Evolutionary conservation across 371 early-diverging fungal species (phyloP).

Genomic region (Batkoa obscura): DNA sequence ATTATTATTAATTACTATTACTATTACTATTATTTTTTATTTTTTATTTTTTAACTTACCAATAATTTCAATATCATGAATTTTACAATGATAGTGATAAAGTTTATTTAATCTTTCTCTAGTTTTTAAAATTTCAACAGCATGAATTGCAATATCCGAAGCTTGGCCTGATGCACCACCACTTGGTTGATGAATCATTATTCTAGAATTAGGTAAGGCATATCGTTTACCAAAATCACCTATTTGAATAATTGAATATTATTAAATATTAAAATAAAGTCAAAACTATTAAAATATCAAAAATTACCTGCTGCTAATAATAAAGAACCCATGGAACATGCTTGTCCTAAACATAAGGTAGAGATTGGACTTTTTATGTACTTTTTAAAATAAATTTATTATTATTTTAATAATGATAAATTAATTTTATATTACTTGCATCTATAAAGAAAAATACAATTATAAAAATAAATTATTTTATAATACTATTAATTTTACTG

Average conservation of each 20-base stretch:
- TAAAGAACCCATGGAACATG: slow-evolving; percentile 94
- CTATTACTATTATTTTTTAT: not conserved
- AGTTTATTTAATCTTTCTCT: slow-evolving; percentile 73
- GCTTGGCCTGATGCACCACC: slow-evolving; percentile 96
- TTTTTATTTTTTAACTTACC: slow-evolving; percentile 25
- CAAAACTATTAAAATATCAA: too few species aligned
- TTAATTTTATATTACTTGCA: too few species aligned
- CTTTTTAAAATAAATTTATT: slow-evolving; percentile 17
- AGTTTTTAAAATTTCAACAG: slow-evolving; percentile 82
- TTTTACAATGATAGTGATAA: slow-evolving; percentile 69
- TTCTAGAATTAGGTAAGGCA: slow-evolving; percentile 76
- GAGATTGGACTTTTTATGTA: slow-evolving; percentile 83
- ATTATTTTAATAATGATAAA: not conserved
- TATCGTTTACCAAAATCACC: slow-evolving; percentile 76
- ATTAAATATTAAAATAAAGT: not conserved
- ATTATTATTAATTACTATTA: too few species aligned
- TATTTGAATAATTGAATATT: slow-evolving; percentile 7
- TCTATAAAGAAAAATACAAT: not conserved
- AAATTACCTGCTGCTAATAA: slow-evolving; percentile 63
- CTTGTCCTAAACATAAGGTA: slow-evolving; percentile 91
- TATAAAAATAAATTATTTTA: too few species aligned
- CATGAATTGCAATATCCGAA: slow-evolving; percentile 92
- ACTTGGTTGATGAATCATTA: slow-evolving; percentile 95
- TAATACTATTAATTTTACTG: too few species aligned
- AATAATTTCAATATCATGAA: slow-evolving; percentile 56